Evolutionary conservation across 768 basidiomycete species (phyloP).

Genomic region (Scleroderma citrinum): DNA sequence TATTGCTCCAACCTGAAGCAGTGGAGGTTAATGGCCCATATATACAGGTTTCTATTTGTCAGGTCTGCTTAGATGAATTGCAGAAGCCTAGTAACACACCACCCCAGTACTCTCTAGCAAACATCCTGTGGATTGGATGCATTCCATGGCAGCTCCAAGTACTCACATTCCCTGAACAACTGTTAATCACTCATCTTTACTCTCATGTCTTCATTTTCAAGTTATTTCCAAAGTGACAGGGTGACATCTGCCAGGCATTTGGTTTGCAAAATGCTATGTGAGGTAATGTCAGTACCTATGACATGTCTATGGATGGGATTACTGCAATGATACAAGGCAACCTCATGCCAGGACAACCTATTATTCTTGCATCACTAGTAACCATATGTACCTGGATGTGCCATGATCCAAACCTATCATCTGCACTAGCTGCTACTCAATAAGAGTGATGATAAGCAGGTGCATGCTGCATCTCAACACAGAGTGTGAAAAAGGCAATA

Average conservation of each 20-base stretch:
- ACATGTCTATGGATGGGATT: constrained; percentile 29
- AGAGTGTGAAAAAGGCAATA: too few relatives aligned
- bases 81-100: background rate
- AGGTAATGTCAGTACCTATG: constrained; percentile 3
- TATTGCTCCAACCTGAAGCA: background rate
- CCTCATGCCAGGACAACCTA: constrained; percentile 26
- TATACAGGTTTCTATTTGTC: background rate
- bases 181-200: constrained; percentile 29
- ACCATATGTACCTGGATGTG: too few relatives aligned
- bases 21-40: background rate
- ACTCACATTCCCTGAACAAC: constrained; percentile 33
- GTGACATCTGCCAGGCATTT: background rate
- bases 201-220: constrained; percentile 9
- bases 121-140: constrained; percentile 35
- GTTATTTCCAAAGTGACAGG: background rate
- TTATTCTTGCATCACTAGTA: constrained; percentile 27
- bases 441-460: too few relatives aligned
- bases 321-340: constrained; percentile 28
- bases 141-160: constrained; percentile 21
- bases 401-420: too few relatives aligned
- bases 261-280: background rate
- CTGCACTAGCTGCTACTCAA: too few relatives aligned
- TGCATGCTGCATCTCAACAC: too few relatives aligned
- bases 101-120: constrained; percentile 22
- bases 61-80: background rate